Evolutionary conservation across 176 grass and related monocot genomes (phyloP).

Genomic region (Eleusine coracana): DNA sequence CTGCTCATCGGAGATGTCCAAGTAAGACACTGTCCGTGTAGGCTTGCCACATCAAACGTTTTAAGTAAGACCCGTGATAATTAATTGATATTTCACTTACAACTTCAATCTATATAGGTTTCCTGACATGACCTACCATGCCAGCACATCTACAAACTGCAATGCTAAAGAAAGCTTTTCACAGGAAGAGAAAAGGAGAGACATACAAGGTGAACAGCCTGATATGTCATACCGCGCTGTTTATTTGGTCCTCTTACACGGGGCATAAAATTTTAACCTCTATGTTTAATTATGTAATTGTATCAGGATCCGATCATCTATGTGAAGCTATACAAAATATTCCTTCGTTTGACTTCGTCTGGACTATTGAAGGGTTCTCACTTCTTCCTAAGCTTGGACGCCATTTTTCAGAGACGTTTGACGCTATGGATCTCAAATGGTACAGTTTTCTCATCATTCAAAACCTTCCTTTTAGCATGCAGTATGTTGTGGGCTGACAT

Average conservation of each 20-base stretch:
- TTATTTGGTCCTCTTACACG: too few relatives aligned
- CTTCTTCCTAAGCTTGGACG: neutral
- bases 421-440: neutral
- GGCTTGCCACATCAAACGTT: too few relatives aligned
- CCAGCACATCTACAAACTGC: neutral
- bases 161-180: neutral
- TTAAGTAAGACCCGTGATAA: too few relatives aligned
- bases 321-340: neutral
- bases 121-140: too few relatives aligned
- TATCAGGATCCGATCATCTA: neutral
- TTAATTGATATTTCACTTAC: too few relatives aligned
- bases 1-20: too few relatives aligned
- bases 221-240: too few relatives aligned
- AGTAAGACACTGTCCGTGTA: too few relatives aligned
- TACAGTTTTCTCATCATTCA: neutral
- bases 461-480: too few relatives aligned
- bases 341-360: neutral
- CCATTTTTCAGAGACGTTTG: constrained; percentile 2
- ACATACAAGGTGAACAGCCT: neutral
- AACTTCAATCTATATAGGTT: too few relatives aligned
- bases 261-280: neutral
- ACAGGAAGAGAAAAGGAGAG: neutral
- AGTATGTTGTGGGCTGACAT: too few relatives aligned
- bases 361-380: constrained; percentile 4
- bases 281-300: neutral